Conservation (phyloP, 164 flowering plant species). For the Vitis rotundifolia region DNA sequence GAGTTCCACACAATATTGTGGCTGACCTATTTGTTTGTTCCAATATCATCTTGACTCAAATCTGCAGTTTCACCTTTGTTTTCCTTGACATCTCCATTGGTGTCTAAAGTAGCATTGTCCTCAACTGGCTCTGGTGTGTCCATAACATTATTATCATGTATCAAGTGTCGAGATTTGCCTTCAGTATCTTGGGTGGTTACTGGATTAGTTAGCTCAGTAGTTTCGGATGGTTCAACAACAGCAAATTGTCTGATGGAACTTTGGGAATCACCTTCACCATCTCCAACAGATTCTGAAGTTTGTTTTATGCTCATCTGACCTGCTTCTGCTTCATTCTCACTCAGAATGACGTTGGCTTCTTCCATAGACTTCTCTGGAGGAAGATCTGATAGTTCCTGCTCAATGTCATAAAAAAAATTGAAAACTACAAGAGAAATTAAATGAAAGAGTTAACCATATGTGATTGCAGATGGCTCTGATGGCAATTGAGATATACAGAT, state of each 20-base stretch:
- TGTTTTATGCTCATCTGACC: too few species aligned
- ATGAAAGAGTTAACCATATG: too few species aligned
- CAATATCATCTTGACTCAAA: not conserved
- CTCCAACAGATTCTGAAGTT: too few species aligned
- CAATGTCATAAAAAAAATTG: not conserved
- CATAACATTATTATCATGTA: too few species aligned
- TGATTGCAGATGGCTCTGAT: too few species aligned
- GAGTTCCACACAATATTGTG: not conserved
- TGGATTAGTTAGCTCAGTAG: not conserved
- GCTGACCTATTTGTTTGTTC: not conserved
- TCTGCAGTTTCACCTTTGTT: not conserved
- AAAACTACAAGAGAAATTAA: too few species aligned
- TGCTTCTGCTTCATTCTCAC: too few species aligned
- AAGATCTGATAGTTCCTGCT: not conserved
- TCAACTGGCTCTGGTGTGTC: too few species aligned
- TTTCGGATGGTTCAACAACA: too few species aligned
- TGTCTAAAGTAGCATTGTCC: not conserved
- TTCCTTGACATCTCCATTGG: not conserved
- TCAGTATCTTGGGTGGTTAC: slow-evolving; percentile 1
- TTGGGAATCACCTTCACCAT: too few species aligned
- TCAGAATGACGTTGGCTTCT: not conserved
- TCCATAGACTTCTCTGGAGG: not conserved
- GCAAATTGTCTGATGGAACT: too few species aligned
- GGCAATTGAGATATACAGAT: too few species aligned
- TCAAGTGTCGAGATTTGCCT: not conserved